Percentiles rank a stretch among this genome's conserved stretches.
Evolutionary conservation across 2,329 filamentous ascomycete genomes (phyloP).

Genomic region (Penicillium sp.): DNA sequence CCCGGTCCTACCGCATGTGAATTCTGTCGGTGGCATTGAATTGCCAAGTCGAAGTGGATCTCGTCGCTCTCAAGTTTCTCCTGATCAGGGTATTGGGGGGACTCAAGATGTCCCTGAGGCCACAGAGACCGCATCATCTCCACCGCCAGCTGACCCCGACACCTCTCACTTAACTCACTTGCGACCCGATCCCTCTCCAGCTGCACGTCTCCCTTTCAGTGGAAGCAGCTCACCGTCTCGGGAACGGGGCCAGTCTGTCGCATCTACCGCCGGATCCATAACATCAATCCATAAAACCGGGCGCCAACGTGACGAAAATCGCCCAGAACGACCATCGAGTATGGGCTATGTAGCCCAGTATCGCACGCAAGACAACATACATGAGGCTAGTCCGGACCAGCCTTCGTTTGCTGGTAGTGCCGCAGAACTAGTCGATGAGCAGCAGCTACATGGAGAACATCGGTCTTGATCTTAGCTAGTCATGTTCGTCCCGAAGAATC

Average conservation of each 20-base stretch:
- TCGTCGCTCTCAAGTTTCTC: slow-evolving; percentile 47
- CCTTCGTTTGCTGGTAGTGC: slow-evolving; percentile 38
- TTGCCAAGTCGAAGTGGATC: slow-evolving; percentile 60
- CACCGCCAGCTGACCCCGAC: slow-evolving; percentile 10
- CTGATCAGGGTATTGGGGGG: slow-evolving; percentile 13
- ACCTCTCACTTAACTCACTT: slow-evolving; percentile 17
- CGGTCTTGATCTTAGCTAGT: slow-evolving; percentile 2
- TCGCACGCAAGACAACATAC: slow-evolving; percentile 46
- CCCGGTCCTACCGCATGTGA: slow-evolving; percentile 55
- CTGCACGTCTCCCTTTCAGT: slow-evolving; percentile 42
- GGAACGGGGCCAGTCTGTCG: slow-evolving; percentile 34
- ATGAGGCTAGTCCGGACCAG: slow-evolving; percentile 37
- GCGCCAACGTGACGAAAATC: slow-evolving; percentile 19
- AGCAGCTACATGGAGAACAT: slow-evolving; percentile 18
- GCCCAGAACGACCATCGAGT: slow-evolving; percentile 41
- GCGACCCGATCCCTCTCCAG: slow-evolving; percentile 24
- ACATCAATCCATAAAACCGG: slow-evolving; percentile 33
- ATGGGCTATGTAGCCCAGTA: slow-evolving; percentile 48
- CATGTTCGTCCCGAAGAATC: not conserved
- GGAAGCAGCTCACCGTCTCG: slow-evolving; percentile 33
- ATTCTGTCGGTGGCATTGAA: slow-evolving; percentile 55
- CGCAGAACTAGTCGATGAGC: slow-evolving; percentile 42
- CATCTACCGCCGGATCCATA: slow-evolving; percentile 35
- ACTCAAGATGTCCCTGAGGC: slow-evolving; percentile 15
- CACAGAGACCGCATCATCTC: slow-evolving; percentile 16